Evolutionary conservation across 2,329 filamentous ascomycete species (phyloP), one percentile per base, ranked within the genome.

Genomic region (Alternaria novae-zelandiae): DNA sequence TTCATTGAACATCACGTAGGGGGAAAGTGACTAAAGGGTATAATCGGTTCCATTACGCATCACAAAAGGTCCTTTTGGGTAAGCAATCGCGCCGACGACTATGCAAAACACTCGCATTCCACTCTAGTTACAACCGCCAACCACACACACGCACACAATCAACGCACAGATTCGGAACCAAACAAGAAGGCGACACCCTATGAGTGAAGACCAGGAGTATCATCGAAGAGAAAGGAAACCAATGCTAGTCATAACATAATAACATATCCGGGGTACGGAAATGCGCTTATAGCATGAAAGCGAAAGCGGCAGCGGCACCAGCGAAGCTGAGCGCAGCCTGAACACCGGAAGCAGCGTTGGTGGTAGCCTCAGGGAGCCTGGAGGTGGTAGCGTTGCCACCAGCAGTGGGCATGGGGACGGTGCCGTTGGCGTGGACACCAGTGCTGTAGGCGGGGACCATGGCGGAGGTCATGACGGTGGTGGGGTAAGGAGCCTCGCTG

Each of bases 281-380:
- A 65, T 57, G 55, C 51, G 63, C 67, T 73, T 79, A 79, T 53
- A 80, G 68, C 70, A 83, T 75, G 68, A 81, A 78, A 61, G 80
- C 81, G 41, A 81, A 68, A 66, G 77, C 80, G 57, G 80, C 82
- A 23, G 79, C 78, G 46, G 80, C 74, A 64, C 80, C 81, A 44
- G 74, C 79, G 60, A 83, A 72, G 72, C 79, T 75, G 66, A 81
- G 73, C 56, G 75, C 77, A 54, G 76, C 77, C 61, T 73, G 61
- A 64, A 79, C 50, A 44, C 69, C 68, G 26, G 71, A 70, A 12
- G 78, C 79, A 50, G 76, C 78, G 54, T 59, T 62, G 54, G 78
- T 78, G 47, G 80, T 75, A 54, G 64, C 67, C 69, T 74, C 65
- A 30, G 75, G 71, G 13, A 68, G 67, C 53, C 46, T 43, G 46